Base-by-base conservation (phyloP, 805 yeast genomes). In the Clavispora carvajalis region DNA sequence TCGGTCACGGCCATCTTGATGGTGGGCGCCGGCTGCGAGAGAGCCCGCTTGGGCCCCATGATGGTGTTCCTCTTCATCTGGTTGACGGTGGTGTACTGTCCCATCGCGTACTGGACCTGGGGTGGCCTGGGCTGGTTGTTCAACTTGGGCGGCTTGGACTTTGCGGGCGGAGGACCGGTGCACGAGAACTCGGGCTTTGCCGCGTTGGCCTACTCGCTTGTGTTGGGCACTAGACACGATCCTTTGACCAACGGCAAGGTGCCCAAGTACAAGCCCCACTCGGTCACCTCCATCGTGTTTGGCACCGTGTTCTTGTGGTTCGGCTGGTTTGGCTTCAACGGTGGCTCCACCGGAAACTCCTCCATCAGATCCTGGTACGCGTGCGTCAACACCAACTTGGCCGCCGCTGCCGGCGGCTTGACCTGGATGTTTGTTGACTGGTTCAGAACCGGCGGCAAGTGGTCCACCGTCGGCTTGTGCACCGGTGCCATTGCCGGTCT, bases 271-370 rank as follows among this genome's bases (percentile, higher is more conserved):
- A 87, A 80, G 67, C 98, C 99, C 30, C 97, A 91, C 62, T 84
- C 93, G 17, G 95, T 91, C 28, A 77, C 95, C 7, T 78, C 89
- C 35, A 87, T 89, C 43, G 96, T 90, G 13, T 67, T 93, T 43
- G 99, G 99, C 40, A 89, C 97, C 16, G 83, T 87, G 10, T 85
- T 93, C 71, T 76, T 93, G 53, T 91, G 97, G 96, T 89, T 93
- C 56, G 99, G 98, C 26, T 93, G 99, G 99, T 89, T 89, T 58
- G 97, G 96, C 30, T 93, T 93, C 80, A 93, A 93, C 76, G 97
- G 96, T 65, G 98, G 98, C 55, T 88, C 96, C 36, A 85, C 97
- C 37, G 97, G 96, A 64, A 84, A 88, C 59, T 86, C 96, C 26
- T 68, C 91, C 47, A 80, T 93, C 61, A 83, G 97, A 69, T 90